Percentiles rank a stretch among this genome's conserved stretches.
These are phyloP conservation scores for Auriculariales sp. DNA, from an alignment of 768 basidiomycete species.

Conservation along the genomic window DNA sequence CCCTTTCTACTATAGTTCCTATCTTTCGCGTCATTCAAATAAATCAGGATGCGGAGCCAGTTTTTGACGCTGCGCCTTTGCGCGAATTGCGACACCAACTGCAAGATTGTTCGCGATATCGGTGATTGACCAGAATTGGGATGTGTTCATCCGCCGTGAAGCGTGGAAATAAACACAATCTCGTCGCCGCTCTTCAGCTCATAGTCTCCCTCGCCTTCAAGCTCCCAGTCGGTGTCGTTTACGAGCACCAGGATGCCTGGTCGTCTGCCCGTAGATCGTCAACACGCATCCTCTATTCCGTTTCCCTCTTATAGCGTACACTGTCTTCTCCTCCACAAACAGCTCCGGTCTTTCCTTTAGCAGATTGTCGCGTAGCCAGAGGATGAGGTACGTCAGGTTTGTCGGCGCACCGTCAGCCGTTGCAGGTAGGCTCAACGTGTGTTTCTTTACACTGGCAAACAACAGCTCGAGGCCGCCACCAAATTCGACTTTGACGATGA, in stretches of 20 bases:
- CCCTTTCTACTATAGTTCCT: no score
- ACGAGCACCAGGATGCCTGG: conserved; percentile 95
- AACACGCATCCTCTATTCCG: background rate
- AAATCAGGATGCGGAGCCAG: no score
- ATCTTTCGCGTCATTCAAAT: no score
- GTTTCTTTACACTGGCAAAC: conserved; percentile 39
- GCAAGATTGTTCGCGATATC: no score
- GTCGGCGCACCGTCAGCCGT: conserved; percentile 22
- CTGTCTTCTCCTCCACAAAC: conserved; percentile 75
- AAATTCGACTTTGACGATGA: conserved; percentile 53
- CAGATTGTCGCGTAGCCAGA: conserved; percentile 59
- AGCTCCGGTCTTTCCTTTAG: conserved; percentile 78
- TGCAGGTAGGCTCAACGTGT: background rate
- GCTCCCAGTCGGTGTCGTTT: conserved; percentile 95
- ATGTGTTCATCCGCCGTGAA: conserved; percentile 70
- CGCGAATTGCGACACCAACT: no score
- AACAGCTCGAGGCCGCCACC: conserved; percentile 78
- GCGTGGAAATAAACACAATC: conserved; percentile 90
- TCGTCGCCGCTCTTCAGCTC: conserved; percentile 65
- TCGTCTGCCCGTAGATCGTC: conserved; percentile 35
- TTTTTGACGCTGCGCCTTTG: no score
- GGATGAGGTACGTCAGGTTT: conserved; percentile 65
- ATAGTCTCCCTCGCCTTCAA: conserved; percentile 89
- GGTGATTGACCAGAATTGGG: background rate
- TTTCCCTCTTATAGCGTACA: conserved; percentile 54